phyloP scores from a whole-genome alignment of 495 filamentous ascomycete species.

The Xylaria curta region DNA sequence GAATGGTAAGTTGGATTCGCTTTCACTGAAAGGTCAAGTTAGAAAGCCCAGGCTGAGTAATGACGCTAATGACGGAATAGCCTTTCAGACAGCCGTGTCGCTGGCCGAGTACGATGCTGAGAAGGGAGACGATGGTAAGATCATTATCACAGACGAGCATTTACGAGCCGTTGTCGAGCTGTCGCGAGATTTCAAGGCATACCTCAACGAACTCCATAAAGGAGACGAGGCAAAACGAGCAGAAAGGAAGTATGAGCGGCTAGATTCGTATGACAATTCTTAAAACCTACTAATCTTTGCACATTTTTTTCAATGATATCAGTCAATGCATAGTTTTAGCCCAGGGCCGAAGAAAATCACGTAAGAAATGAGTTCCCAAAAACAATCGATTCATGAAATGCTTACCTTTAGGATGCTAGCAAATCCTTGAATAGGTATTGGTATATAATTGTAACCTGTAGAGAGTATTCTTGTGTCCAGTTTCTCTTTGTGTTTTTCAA shows the following conservation, averaged over 20 bases:
- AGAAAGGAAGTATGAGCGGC: slow-evolving; percentile 23
- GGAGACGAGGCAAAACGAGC: slow-evolving; percentile 27
- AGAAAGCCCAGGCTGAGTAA: too few relatives aligned
- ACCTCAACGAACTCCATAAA: slow-evolving; percentile 32
- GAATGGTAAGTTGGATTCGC: neutral
- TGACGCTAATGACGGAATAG: slow-evolving; percentile 25
- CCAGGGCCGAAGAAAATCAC: too few relatives aligned
- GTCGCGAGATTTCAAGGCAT: slow-evolving; percentile 33
- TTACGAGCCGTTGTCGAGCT: slow-evolving; percentile 28
- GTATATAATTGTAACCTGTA: too few relatives aligned
- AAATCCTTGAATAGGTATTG: too few relatives aligned
- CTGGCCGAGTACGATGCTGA: slow-evolving; percentile 38
- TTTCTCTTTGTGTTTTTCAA: too few relatives aligned
- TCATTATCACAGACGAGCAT: slow-evolving; percentile 25
- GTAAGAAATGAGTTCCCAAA: too few relatives aligned
- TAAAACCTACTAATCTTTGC: neutral
- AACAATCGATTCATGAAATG: too few relatives aligned
- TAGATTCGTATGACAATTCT: slow-evolving; percentile 29
- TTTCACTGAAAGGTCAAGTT: neutral
- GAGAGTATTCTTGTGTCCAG: too few relatives aligned
- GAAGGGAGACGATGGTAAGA: slow-evolving; percentile 22
- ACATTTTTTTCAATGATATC: neutral
- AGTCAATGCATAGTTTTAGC: too few relatives aligned
- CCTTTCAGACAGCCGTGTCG: slow-evolving; percentile 49
- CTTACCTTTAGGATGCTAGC: too few relatives aligned